Base-by-base conservation (phyloP, 352 stramenopile genomes). In the Achlya hypogyna region DNA sequence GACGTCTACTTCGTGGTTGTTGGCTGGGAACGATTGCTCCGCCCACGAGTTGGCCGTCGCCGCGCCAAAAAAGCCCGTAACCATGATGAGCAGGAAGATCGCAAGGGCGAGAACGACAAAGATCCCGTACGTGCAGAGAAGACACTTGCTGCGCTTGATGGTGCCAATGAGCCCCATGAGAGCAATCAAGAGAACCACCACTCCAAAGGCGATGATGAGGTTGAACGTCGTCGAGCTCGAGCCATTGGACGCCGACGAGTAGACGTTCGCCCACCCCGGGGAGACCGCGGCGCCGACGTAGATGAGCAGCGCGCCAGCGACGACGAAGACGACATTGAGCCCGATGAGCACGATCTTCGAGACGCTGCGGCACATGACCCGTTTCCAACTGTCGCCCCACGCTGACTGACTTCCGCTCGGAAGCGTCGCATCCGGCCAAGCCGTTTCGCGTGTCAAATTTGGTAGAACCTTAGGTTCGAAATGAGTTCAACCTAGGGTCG, bases 261-360 rank as follows among this genome's bases (percentile, higher is more conserved):
- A 78, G 38, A 83, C 86, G 51, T 95, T 82, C 22, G 79, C 72
- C 82, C 84, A 95, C 28, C 77, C 86, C 53, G 54, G 74, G 34
- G 84, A 72, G 40, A 92, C 72, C 3, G 71, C 76, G 42, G 43
- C 63, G 23, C 76, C 74, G 66, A 92, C 89, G 27, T 74, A 79
- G 58, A 95, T 74, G 29, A 95, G 69, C 64, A 93, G 38, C 27
- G 69, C 75, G 38, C 86, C 86, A 0, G 74, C 79, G 20, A 73
- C 72, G 29, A 95, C 63, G 58, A 95, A 92, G 38, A 75, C 74
- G 25, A 88, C 70, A 71, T 93, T 95, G 62, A 93, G 75, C 29
- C 31, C 71, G 32, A 88, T 69, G 23, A 89, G 63, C 22, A 88
- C 70, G 20, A 84, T 56, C 47, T 65, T 65, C 12, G 59, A 65